These are phyloP conservation scores for Sphaerulina musiva DNA, from an alignment of 2,329 filamentous ascomycete genomes.

Conservation along the genomic window DNA sequence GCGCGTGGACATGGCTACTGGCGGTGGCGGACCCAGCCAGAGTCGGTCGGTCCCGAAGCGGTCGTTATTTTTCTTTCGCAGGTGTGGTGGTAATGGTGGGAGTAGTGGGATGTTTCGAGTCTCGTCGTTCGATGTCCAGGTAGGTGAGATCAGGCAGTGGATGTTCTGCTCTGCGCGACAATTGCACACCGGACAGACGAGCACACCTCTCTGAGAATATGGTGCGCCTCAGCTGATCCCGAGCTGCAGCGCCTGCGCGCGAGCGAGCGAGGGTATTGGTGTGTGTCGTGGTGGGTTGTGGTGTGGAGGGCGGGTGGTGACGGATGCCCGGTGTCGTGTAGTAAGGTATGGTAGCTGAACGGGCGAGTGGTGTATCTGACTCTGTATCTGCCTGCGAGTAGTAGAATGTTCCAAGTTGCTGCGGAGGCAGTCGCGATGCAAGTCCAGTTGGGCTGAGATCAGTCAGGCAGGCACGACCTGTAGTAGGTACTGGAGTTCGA, in stretches of 20 bases:
- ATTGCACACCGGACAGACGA: slow-evolving; percentile 3
- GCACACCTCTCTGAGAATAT: not conserved
- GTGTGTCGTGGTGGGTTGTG: not conserved
- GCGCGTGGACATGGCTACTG: slow-evolving; percentile 33
- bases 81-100: not conserved
- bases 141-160: not conserved
- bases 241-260: not conserved
- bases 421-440: not conserved
- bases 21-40: not conserved
- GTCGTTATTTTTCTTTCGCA: not conserved
- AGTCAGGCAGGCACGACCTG: not conserved
- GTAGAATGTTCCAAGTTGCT: not conserved
- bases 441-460: not conserved
- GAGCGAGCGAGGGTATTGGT: not conserved
- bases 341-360: not conserved
- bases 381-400: not conserved
- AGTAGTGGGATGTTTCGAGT: not conserved
- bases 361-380: not conserved
- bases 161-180: not conserved
- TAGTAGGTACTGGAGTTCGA: not conserved
- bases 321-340: not conserved
- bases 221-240: slow-evolving; percentile 10
- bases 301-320: not conserved
- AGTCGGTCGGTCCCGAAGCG: not conserved
- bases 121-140: not conserved